These are phyloP conservation scores for Colletotrichum sojae DNA, from an alignment of 2,329 filamentous ascomycete species.

Conservation along the genomic window DNA sequence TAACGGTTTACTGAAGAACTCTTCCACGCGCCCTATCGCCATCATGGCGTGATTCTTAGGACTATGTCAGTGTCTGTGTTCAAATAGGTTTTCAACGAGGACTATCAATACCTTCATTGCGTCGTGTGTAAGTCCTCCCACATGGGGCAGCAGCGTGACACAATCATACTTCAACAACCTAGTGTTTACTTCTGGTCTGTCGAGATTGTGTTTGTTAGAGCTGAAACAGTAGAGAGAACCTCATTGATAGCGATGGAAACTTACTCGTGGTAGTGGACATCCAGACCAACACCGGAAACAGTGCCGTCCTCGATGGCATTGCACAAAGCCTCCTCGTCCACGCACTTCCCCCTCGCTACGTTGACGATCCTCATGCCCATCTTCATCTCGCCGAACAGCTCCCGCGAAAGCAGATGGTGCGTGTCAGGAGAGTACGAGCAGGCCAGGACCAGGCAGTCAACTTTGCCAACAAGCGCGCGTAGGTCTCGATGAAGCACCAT, in stretches of 20 bases:
- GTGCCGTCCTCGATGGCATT: slow-evolving; percentile 40
- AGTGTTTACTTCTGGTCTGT: slow-evolving; percentile 1
- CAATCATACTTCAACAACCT: slow-evolving; percentile 12
- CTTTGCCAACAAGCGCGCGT: not conserved
- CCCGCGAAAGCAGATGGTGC: slow-evolving; percentile 38
- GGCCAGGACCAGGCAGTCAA: slow-evolving; percentile 35
- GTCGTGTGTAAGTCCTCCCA: slow-evolving; percentile 18
- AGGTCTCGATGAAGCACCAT: not conserved
- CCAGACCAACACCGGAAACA: slow-evolving; percentile 39
- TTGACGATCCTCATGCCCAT: slow-evolving; percentile 42
- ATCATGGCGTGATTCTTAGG: slow-evolving; percentile 15
- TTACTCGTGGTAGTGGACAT: slow-evolving; percentile 43
- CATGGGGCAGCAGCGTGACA: slow-evolving; percentile 24
- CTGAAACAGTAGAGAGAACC: too few relatives aligned
- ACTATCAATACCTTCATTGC: slow-evolving; percentile 14
- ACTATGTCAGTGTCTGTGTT: not conserved
- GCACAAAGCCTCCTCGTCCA: slow-evolving; percentile 43
- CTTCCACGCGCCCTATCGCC: slow-evolving; percentile 2
- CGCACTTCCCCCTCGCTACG: slow-evolving; percentile 42
- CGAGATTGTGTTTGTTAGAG: too few relatives aligned
- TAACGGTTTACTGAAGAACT: not conserved
- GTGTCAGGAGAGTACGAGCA: slow-evolving; percentile 42
- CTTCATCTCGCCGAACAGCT: slow-evolving; percentile 35
- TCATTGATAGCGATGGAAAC: not conserved
- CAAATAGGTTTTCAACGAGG: not conserved